Percentiles rank a stretch among this genome's conserved stretches.
Conservation (phyloP, 2,329 filamentous ascomycete species). For the Pseudodiploospora longispora region DNA sequence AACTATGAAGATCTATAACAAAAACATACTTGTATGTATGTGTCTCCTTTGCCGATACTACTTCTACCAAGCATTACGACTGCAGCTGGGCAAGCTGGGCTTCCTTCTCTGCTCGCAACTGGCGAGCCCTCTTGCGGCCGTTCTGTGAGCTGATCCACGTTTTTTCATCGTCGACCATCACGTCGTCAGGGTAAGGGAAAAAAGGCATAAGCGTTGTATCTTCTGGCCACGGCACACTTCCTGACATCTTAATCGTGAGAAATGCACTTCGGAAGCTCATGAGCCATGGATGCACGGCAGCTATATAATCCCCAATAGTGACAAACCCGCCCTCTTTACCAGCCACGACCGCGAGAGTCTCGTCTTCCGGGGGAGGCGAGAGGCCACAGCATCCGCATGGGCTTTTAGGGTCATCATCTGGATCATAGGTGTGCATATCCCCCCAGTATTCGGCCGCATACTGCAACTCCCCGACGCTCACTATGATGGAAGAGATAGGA, state of each 20-base stretch:
- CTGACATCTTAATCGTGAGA: not conserved
- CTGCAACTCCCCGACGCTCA: not conserved
- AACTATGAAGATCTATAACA: no score
- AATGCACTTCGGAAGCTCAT: constrained; percentile 3
- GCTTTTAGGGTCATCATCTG: not conserved
- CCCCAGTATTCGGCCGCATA: not conserved
- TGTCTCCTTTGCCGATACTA: no score
- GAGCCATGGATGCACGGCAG: constrained; percentile 14
- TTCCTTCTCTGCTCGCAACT: no score
- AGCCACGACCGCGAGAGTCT: not conserved
- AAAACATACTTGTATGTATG: no score
- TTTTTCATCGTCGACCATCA: not conserved
- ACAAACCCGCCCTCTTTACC: constrained; percentile 9
- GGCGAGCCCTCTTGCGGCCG: no score
- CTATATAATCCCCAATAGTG: constrained; percentile 15
- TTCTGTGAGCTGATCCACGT: not conserved
- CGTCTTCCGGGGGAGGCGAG: not conserved
- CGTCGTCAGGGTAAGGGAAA: not conserved
- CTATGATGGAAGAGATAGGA: not conserved
- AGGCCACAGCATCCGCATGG: not conserved
- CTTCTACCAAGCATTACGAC: no score
- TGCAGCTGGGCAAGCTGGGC: no score
- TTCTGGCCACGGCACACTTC: not conserved
- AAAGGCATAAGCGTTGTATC: constrained; percentile 1
- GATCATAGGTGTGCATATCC: constrained; percentile 1